Evolutionary conservation across 306 rosid genomes (phyloP), one percentile per base, ranked within the genome.

Genomic region (Vigna unguiculata): DNA sequence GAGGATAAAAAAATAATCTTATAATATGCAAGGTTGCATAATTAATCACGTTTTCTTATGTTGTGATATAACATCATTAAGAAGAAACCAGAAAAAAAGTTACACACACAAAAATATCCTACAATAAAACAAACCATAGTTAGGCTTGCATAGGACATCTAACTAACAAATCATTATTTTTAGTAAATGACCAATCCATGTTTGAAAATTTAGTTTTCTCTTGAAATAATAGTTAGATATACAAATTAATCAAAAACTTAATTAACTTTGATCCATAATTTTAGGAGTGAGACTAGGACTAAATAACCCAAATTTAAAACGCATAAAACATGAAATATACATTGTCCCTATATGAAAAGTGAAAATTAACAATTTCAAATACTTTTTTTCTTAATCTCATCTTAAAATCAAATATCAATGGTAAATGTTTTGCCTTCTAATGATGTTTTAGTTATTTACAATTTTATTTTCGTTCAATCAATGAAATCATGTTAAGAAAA

Each of bases 351-450:
- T 30, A 66, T 21, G 16, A 67, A 60, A 60, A 47, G 38, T 46
- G 25, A 2, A 64, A 67, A 47, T 2, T 25, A 21, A 2, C 16
- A 24, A 53, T 28, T 17, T 30, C 69, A 30, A 2, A 11, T 2
- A 28, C 16, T 32, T 45, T 45, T 7, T 1, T 21, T 51, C 40
- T 30, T 5, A 65, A 46, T 51, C 54, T 25, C 13, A 46, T 51
- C 54, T 25, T 6, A 21, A 53, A 3, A 60, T 53, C 15, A 49
- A 79, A 36, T 22, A 60, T 41, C 61, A 25, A 85, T 81, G 83
- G 81, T 81, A 78, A 21, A 47, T 57, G 12, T 20, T 54, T 60
- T 9, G 9, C 3, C 12, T 40, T 40, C 0, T 9, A 40, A 2
- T 9, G 45, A 40, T 9, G 3, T 2, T 40, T 36, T 9, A 40